Base-by-base conservation (phyloP, 202 grass and related monocot genomes). In the Carex sylvatica region DNA sequence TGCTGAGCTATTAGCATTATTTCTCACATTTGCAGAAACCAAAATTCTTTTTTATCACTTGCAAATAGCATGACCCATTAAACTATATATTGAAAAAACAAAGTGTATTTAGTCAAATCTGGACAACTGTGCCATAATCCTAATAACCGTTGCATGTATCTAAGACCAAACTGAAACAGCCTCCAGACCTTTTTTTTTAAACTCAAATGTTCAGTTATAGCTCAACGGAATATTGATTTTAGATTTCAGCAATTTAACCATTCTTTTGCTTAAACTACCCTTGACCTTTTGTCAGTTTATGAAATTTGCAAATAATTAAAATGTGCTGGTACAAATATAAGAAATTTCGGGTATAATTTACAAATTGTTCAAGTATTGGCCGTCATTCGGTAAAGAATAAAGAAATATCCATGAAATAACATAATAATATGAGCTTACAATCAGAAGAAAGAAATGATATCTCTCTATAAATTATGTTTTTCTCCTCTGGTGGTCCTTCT, bases 361-460 rank as follows among this genome's bases (percentile, higher is more conserved):
- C 42, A 72, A 14, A 71, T 46, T 22, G 40, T 14, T 71, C 9
- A 26, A 38, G 52, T 36, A 77, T 10, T 77, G 52, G 53, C 14
- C 19, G 30, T 82, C 26, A 68, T 70, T 63, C 11, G 7, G 28
- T 31, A 68, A 74, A 55, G 5, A 80, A 47, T 70, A 28, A 60
- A 83, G 19, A 67, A 76, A 26, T 40, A 70, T n/a, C 36, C 26
- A 61, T 8, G 16, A 61, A 85, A 18, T 12, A 78, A 19, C 52
- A 53, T 8, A 61, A 61, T 30, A 87, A 38, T 65, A 82, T 53
- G 36, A 70, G 65, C 92, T 90, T 85, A 98, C 92, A 7, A 85
- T 69, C 79, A 85, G 91, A 79, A 80, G 78, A 89, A 81, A 93
- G 40, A 93, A 98, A 98, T 30, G 91, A 95, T 67, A 98, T 88